Evolutionary conservation across 2,329 filamentous ascomycete genomes (phyloP).

Genomic region (Fusarium siculi): DNA sequence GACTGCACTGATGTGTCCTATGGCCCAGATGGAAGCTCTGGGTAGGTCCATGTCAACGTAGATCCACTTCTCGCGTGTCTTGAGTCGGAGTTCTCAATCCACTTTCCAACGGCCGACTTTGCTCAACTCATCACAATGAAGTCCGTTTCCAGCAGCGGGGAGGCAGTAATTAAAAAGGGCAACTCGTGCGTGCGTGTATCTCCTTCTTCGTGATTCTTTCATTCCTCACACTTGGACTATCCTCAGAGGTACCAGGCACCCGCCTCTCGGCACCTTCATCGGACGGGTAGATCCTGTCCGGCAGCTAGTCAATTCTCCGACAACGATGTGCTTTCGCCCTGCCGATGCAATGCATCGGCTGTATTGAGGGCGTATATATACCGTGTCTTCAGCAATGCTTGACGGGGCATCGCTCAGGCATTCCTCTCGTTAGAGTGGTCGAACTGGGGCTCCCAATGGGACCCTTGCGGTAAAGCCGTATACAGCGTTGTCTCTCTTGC

Average conservation of each 20-base stretch:
- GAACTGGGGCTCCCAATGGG: neutral
- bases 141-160: neutral
- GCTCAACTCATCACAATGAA: neutral
- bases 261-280: rapidly evolving
- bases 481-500: neutral
- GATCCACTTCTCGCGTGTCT: neutral
- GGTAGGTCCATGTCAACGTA: neutral
- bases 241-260: neutral
- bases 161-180: neutral
- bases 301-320: neutral
- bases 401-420: neutral
- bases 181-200: rapidly evolving
- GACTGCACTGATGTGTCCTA: neutral
- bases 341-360: rapidly evolving
- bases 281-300: rapidly evolving
- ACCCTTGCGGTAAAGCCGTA: no score
- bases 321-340: neutral
- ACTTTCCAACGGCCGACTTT: neutral
- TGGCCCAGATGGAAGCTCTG: neutral
- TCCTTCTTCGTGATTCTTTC: neutral
- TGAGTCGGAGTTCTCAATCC: neutral
- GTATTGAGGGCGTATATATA: no score
- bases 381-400: rapidly evolving
- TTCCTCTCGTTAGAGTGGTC: neutral
- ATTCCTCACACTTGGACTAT: neutral